phyloP scores from a whole-genome alignment of 768 basidiomycete genomes.

The Dioszegia hungarica region DNA sequence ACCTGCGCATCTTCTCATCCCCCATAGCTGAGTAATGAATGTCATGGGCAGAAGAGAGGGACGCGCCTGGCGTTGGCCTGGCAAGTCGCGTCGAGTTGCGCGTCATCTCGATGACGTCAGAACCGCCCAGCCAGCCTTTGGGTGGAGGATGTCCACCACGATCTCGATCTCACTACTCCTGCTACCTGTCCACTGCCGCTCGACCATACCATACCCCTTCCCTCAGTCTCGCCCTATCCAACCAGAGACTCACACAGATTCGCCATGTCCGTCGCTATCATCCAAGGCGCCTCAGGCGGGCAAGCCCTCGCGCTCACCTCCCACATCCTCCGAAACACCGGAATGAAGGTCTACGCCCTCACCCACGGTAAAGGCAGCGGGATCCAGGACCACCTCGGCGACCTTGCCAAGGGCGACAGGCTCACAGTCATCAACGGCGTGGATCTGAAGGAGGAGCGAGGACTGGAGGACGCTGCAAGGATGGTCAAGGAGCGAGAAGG shows the following conservation, averaged over 20 bases:
- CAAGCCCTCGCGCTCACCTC: conserved; percentile 44
- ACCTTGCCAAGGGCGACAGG: conserved; percentile 13
- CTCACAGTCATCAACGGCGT: conserved; percentile 44
- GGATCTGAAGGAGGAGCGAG: conserved; percentile 45
- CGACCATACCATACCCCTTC: not conserved
- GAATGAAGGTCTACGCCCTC: conserved; percentile 49
- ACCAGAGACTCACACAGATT: no score
- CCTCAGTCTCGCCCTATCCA: not conserved
- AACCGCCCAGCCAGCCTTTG: no score
- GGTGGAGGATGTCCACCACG: conserved; percentile 7
- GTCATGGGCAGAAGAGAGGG: not conserved
- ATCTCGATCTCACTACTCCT: conserved; percentile 1
- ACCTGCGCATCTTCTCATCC: not conserved
- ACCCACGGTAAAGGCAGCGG: conserved; percentile 38
- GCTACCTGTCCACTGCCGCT: not conserved
- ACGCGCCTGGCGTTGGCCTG: no score
- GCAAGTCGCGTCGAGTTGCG: not conserved
- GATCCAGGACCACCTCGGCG: conserved; percentile 28
- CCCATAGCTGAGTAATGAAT: not conserved
- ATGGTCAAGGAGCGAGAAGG: conserved; percentile 44
- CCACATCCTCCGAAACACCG: conserved; percentile 45
- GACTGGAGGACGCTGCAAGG: conserved; percentile 47
- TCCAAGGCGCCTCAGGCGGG: conserved; percentile 43
- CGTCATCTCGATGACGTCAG: not conserved
- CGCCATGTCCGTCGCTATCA: conserved; percentile 41